Evolutionary conservation across 345 rosid genomes (phyloP), one percentile per base, ranked within the genome.

Genomic region (Citrus medica): DNA sequence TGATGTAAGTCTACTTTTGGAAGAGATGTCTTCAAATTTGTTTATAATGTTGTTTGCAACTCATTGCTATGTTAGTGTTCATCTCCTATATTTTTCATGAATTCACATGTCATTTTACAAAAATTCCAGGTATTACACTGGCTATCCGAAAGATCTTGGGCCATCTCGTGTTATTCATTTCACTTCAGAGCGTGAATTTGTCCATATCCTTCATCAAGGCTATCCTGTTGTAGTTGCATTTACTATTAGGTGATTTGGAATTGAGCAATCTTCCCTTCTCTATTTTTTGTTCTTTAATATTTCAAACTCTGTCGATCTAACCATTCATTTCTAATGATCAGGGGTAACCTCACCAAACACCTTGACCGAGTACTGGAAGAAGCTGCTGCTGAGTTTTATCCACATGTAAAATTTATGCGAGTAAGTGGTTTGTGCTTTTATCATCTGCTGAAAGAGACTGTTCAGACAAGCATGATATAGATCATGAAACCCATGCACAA

Each of bases 131-230:
- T 90, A 91, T 80, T 89, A 88, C 85, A 92, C 91, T 24, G 98
- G 99, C 68, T 91, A 91, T 76, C 99, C 97, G 8, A 93, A 95
- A 83, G 98, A 90, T 85, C 92, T 93, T 1, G 97, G 98, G 67
- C 89, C 89, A 68, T 96, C 97, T 13, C 90, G 87, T 1, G 87
- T 92, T 71, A 83, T 90, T 76, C 96, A 95, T 82, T 95, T 95
- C 62, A 87, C 89, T 3, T 93, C 98, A 22, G 98, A 95, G 87
- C 92, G 94, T 46, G 98, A 95, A 79, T 93, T 95, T 87, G 97
- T 94, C 58, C 92, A 94, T 76, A 86, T 94, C 48, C 98, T 96
- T 84, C 99, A 96, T 75, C 86, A 90, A 76, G 94, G 94, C 17
- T 72, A 69, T 61, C 99, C 97, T 2, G 90, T 94, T 32, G 97